Conservation (phyloP, 805 yeast genomes). For the Starmera pachycereana region DNA sequence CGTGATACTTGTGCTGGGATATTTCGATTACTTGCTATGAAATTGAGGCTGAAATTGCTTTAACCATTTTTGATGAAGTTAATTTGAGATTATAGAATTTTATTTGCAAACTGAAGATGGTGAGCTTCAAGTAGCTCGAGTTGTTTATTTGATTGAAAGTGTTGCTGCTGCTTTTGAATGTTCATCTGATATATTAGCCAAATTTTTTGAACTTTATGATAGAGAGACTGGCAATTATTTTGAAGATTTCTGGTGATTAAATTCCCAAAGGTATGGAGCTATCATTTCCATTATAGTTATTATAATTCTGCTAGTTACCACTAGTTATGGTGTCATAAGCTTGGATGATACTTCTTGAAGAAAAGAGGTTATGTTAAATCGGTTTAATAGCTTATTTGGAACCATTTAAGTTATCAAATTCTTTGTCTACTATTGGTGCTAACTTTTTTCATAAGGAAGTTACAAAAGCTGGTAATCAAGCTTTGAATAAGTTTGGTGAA, state of each 20-base stretch:
- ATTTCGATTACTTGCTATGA: slow-evolving; percentile 75
- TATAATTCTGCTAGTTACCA: too few species aligned
- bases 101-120: slow-evolving; percentile 47
- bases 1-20: slow-evolving; percentile 74
- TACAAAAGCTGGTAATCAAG: slow-evolving; percentile 84
- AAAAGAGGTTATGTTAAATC: slow-evolving; percentile 93
- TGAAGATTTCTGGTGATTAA: too few species aligned
- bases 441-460: slow-evolving; percentile 96
- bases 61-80: slow-evolving; percentile 59
- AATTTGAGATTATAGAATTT: slow-evolving; percentile 33
- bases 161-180: slow-evolving; percentile 84
- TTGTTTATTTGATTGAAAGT: too few species aligned
- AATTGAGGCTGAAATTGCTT: slow-evolving; percentile 63
- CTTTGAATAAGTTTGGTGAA: slow-evolving; percentile 89
- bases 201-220: slow-evolving; percentile 89
- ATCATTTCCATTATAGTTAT: too few species aligned
- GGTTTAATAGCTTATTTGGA: slow-evolving; percentile 96
- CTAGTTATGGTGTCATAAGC: slow-evolving; percentile 89
- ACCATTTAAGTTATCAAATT: slow-evolving; percentile 85
- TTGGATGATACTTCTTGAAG: too few species aligned
- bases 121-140: too few species aligned
- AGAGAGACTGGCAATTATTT: too few species aligned
- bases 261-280: too few species aligned
- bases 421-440: slow-evolving; percentile 81
- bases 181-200: slow-evolving; percentile 64